Percentiles rank a stretch among this genome's conserved stretches.
These are phyloP conservation scores for Pulveroboletus sp. DNA, from an alignment of 768 basidiomycete genomes.

Conservation along the genomic window DNA sequence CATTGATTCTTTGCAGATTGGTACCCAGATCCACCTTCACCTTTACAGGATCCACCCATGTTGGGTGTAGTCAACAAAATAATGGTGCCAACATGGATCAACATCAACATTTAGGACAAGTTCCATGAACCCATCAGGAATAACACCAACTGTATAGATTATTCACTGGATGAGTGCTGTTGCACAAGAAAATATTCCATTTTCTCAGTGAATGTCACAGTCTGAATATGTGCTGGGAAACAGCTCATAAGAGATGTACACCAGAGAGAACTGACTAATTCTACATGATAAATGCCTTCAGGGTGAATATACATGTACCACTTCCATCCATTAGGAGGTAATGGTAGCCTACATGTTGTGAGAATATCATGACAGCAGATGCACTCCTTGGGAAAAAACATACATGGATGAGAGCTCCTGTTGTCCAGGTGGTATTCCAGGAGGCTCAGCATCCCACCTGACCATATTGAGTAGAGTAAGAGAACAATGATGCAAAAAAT, in stretches of 20 bases:
- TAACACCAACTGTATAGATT: not conserved
- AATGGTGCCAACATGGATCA: conserved; percentile 5
- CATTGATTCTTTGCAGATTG: conserved; percentile 6
- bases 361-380: not conserved
- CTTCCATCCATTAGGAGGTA: conserved; percentile 2
- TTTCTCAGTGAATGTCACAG: not conserved
- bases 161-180: conserved; percentile 8
- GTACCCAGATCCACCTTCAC: not conserved
- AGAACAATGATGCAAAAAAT: not conserved
- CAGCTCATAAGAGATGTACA: not conserved
- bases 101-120: conserved; percentile 11
- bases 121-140: conserved; percentile 8
- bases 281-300: conserved; percentile 16
- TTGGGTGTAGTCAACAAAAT: conserved; percentile 19
- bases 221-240: conserved; percentile 17
- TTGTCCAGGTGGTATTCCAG: conserved; percentile 8
- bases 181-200: conserved; percentile 2
- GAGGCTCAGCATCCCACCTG: not conserved
- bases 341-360: conserved; percentile 1
- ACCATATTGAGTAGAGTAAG: not conserved
- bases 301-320: conserved; percentile 14
- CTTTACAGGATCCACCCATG: conserved; percentile 9
- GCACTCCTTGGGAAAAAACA: not conserved
- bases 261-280: conserved; percentile 4
- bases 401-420: conserved; percentile 6